Evolutionary conservation across 768 basidiomycete species (phyloP).

Genomic region (Boletellus ananas): DNA sequence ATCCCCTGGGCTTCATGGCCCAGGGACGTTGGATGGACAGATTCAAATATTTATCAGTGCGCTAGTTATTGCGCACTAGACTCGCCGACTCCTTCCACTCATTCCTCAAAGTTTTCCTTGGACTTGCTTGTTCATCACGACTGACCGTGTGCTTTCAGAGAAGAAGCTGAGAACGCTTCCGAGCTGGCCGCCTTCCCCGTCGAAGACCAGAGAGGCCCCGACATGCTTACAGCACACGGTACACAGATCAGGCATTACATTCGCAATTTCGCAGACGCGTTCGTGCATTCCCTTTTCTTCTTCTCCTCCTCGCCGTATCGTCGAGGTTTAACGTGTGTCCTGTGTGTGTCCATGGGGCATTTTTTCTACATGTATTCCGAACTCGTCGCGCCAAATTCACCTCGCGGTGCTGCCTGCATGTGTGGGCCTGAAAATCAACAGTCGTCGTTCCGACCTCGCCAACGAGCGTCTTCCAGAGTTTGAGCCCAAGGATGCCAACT

Average conservation of each 20-base stretch:
- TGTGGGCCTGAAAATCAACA: slow-evolving; percentile 20
- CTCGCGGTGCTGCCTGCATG: neutral
- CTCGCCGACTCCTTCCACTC: no score
- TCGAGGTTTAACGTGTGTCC: neutral
- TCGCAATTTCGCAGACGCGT: slow-evolving; percentile 75
- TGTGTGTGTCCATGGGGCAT: no score
- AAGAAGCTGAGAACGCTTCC: slow-evolving; percentile 75
- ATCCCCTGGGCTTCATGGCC: neutral
- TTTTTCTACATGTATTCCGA: no score
- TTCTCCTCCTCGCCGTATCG: neutral
- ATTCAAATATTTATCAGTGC: neutral
- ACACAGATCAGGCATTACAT: slow-evolving; percentile 58
- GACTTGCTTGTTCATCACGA: neutral
- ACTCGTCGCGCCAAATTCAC: no score
- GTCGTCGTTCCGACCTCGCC: slow-evolving; percentile 65
- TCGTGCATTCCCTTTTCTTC: slow-evolving; percentile 28
- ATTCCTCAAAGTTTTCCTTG: neutral
- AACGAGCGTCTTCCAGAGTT: slow-evolving; percentile 74
- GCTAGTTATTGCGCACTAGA: neutral
- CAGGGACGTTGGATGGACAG: no score
- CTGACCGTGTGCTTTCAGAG: slow-evolving; percentile 37
- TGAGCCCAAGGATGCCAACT: slow-evolving; percentile 33
- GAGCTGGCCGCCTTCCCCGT: slow-evolving; percentile 47
- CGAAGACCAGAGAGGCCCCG: slow-evolving; percentile 40
- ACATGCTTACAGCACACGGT: slow-evolving; percentile 62